phyloP scores from a whole-genome alignment of 768 basidiomycete species.

The Termitomyces sp. region DNA sequence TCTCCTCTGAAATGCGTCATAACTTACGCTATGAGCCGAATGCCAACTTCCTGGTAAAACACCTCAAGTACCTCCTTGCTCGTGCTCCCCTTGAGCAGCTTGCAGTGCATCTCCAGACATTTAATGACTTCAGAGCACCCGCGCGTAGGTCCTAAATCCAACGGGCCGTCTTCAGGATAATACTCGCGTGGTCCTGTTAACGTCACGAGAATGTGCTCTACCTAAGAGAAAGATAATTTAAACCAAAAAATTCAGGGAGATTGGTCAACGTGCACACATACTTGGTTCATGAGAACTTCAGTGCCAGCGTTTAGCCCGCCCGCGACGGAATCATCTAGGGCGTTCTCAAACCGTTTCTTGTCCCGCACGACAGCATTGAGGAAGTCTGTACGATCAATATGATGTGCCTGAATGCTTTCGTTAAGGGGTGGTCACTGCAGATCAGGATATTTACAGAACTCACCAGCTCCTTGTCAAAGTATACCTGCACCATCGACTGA shows the following conservation, averaged over 20 bases:
- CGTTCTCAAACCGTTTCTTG: conserved; percentile 94
- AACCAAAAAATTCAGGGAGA: background rate
- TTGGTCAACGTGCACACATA: conserved; percentile 22
- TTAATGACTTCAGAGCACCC: conserved; percentile 89
- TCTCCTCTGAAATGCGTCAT: background rate
- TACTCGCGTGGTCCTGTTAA: conserved; percentile 85
- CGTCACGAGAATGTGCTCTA: conserved; percentile 88
- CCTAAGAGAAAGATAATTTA: conserved; percentile 42
- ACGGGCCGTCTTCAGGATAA: conserved; percentile 77
- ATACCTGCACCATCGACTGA: conserved; percentile 96
- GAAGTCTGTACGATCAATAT: conserved; percentile 93
- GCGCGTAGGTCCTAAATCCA: conserved; percentile 83
- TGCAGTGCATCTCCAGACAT: conserved; percentile 89
- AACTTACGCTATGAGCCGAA: conserved; percentile 76
- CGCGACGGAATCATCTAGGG: conserved; percentile 91
- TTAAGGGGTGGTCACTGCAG: conserved; percentile 1
- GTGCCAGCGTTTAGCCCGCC: conserved; percentile 93
- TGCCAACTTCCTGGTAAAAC: conserved; percentile 96
- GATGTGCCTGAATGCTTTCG: conserved; percentile 51
- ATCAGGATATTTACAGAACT: conserved; percentile 20
- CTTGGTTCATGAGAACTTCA: conserved; percentile 94
- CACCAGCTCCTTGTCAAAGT: conserved; percentile 95
- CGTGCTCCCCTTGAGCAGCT: conserved; percentile 87
- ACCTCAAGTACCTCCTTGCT: conserved; percentile 96
- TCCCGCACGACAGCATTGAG: conserved; percentile 90